These are phyloP conservation scores for Turnera subulata DNA, from an alignment of 345 rosid species.

Conservation along the genomic window DNA sequence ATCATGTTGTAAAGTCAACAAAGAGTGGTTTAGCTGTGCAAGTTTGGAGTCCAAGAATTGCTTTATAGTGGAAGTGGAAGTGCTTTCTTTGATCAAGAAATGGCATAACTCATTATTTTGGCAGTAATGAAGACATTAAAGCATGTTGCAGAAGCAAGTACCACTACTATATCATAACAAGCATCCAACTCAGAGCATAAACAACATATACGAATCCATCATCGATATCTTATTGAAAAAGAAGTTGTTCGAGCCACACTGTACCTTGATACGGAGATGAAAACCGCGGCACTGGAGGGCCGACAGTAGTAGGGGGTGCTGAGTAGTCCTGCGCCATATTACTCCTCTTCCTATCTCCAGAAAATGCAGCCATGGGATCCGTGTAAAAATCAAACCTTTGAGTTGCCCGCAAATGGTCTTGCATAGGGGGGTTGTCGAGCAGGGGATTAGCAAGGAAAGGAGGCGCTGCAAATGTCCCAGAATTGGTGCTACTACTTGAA, in stretches of 20 bases:
- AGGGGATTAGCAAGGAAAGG: constrained; percentile 64
- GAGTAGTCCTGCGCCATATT: constrained; percentile 24
- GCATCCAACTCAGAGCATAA: background rate
- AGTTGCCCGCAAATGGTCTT: constrained; percentile 26
- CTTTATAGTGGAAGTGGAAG: too few relatives aligned
- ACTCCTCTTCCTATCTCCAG: constrained; percentile 45
- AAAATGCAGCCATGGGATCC: constrained; percentile 74
- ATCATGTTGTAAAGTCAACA: too few relatives aligned
- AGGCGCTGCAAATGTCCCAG: constrained; percentile 22
- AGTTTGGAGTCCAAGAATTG: too few relatives aligned
- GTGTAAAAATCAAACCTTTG: constrained; percentile 75
- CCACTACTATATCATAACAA: background rate
- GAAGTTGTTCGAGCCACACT: background rate
- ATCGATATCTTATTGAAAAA: too few relatives aligned
- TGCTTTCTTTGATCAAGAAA: background rate
- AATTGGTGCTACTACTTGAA: constrained; percentile 9
- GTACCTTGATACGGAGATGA: constrained; percentile 33
- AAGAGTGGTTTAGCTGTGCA: too few relatives aligned
- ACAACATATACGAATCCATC: too few relatives aligned
- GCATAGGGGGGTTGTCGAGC: constrained; percentile 28
- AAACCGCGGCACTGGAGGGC: constrained; percentile 21
- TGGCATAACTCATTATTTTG: background rate
- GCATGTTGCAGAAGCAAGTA: background rate
- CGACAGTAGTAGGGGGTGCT: constrained; percentile 23
- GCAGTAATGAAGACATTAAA: background rate